Percentiles rank a stretch among this genome's conserved stretches.
Conservation (phyloP, 768 basidiomycete species). For the Leccinum truebloodii region DNA sequence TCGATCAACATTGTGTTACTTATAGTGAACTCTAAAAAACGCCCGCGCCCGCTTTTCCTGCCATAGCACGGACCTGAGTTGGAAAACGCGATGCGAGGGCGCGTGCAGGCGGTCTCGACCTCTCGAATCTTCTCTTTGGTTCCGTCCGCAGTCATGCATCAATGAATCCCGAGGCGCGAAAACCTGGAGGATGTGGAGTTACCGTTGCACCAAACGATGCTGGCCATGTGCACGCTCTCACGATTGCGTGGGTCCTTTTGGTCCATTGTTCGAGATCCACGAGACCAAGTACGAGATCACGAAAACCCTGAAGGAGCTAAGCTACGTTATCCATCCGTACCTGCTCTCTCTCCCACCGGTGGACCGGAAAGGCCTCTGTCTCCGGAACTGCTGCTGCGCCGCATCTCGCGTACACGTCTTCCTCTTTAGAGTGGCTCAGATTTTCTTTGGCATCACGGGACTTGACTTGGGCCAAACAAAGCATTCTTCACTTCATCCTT, state of each 20-base stretch:
- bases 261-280: conserved; percentile 21
- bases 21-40: conserved; percentile 28
- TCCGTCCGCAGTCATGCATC: conserved; percentile 2
- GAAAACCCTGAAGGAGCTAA: conserved; percentile 37
- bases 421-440: conserved; percentile 3
- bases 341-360: conserved; percentile 2
- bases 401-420: background rate
- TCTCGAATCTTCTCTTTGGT: background rate
- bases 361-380: background rate
- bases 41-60: conserved; percentile 5
- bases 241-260: background rate
- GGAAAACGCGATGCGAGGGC: background rate
- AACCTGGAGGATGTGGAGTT: conserved; percentile 5
- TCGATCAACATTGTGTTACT: conserved; percentile 21
- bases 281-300: conserved; percentile 23
- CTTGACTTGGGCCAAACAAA: background rate
- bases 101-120: conserved; percentile 8
- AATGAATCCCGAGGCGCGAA: background rate
- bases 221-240: conserved; percentile 4
- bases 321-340: conserved; percentile 19
- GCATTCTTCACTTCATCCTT: background rate
- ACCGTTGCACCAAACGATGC: conserved; percentile 8
- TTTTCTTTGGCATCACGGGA: background rate
- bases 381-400: conserved; percentile 2
- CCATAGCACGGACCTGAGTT: background rate